phyloP scores from a whole-genome alignment of 1,139 yeast genomes.

The Geotrichum australiense region DNA sequence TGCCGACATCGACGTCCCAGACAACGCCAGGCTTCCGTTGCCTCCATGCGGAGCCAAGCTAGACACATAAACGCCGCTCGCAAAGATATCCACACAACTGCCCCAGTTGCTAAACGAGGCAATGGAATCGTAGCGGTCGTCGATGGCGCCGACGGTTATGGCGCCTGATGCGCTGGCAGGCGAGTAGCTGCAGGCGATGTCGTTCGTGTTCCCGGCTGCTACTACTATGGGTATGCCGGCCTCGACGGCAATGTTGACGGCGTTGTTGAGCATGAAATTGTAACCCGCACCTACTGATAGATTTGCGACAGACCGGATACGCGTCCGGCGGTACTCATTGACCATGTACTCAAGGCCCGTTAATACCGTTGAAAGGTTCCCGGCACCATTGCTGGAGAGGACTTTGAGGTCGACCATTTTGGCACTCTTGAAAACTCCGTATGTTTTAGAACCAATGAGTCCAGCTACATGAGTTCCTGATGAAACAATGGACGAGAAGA shows the following conservation, averaged over 20 bases:
- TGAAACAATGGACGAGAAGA: background rate
- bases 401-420: conserved; percentile 68
- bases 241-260: conserved; percentile 64
- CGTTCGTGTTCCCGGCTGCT: conserved; percentile 83
- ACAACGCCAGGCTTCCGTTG: conserved; percentile 36
- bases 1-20: conserved; percentile 93
- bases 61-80: conserved; percentile 66
- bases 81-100: conserved; percentile 74
- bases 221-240: conserved; percentile 73
- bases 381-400: conserved; percentile 57
- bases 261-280: conserved; percentile 61
- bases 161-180: conserved; percentile 73
- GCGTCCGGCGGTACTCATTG: conserved; percentile 44
- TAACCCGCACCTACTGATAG: conserved; percentile 71
- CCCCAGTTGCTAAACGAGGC: conserved; percentile 90
- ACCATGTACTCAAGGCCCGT: conserved; percentile 75
- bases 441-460: conserved; percentile 64
- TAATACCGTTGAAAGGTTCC: conserved; percentile 54
- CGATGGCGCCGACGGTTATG: conserved; percentile 85
- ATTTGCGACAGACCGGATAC: conserved; percentile 61
- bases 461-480: conserved; percentile 86
- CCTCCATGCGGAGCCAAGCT: conserved; percentile 24
- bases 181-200: conserved; percentile 71
- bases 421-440: conserved; percentile 71
- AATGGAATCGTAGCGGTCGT: conserved; percentile 59